Conservation (phyloP, 345 rosid genomes). For the Melaleuca alternifolia region DNA sequence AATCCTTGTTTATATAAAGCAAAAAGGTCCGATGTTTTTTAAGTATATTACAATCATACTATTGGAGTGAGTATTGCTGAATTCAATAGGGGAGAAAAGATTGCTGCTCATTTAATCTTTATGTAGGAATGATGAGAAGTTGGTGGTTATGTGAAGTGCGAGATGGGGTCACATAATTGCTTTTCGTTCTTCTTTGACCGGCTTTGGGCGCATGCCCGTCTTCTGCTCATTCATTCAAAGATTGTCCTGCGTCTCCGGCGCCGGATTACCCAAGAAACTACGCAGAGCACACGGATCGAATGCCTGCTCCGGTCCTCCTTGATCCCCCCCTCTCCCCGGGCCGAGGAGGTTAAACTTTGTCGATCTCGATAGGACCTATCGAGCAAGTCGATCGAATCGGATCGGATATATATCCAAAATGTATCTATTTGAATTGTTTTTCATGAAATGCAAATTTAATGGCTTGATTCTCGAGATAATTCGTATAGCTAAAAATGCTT, state of each 20-base stretch:
- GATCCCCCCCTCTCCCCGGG: background rate
- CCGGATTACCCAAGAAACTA: background rate
- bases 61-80: background rate
- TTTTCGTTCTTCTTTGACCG: too few relatives aligned
- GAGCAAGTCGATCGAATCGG: too few relatives aligned
- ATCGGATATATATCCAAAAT: too few relatives aligned
- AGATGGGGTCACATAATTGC: too few relatives aligned
- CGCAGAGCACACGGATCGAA: background rate
- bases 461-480: too few relatives aligned
- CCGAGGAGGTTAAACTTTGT: too few relatives aligned
- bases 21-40: background rate
- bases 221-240: background rate
- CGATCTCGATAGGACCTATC: too few relatives aligned
- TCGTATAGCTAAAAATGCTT: too few relatives aligned
- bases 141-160: too few relatives aligned
- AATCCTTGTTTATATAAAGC: background rate
- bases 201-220: too few relatives aligned
- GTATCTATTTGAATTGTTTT: too few relatives aligned
- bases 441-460: too few relatives aligned
- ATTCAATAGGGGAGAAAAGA: background rate
- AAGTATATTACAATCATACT: background rate
- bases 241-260: background rate
- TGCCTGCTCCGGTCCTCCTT: background rate
- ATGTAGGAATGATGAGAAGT: background rate
- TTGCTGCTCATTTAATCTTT: background rate